Evolutionary conservation across 495 filamentous ascomycete genomes (phyloP), one percentile per base, ranked within the genome.

Genomic region (Penicillium macrosclerotiorum): DNA sequence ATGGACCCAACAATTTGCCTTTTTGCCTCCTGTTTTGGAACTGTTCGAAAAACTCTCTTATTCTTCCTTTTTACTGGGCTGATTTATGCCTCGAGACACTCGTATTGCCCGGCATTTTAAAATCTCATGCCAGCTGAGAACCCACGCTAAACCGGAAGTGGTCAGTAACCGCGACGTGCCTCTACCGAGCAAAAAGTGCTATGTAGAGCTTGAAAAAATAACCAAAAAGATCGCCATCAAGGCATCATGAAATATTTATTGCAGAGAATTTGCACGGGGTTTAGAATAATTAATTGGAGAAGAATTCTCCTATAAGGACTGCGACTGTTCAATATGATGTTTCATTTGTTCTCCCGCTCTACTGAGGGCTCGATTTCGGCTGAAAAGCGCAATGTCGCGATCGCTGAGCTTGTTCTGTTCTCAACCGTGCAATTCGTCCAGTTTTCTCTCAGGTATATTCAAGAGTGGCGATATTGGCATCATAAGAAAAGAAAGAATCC

Each of bases 401-500:
- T 68, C 18, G 54, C 52, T 4, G 57, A 68, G 20, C 18, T 68
- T 18, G 38, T 52, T 6, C 40, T 68, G 13, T 68, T 59, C 31
- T 60, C 59, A 1, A 14, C 56, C 26, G 59, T 65, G 5, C 51
- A 53, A 8, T 6, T 60, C 19, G 19, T 46, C 5, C 64, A 68
- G 24, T 47, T 61, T 25, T 18, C 47, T 11, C 50, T 51, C 5
- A 48, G 62, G 30, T 68, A 47, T 20, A 46, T 51, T 23, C 64
- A 68, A 37, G 64, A 65, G 40, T 57, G 55, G 49, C 49, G 34
- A 5, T 68, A 65, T 37, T 68, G 64, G 62, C 64, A 65, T 35
- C 62, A 68, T 27, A 32, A 30, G 9, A 65, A 60, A 42, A 55
- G 46, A 3, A 41, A 54, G 37, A 50, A 36, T 13, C 16, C 24